Evolutionary conservation across 768 basidiomycete genomes (phyloP).

Genomic region (Leccinum subtestaceum): DNA sequence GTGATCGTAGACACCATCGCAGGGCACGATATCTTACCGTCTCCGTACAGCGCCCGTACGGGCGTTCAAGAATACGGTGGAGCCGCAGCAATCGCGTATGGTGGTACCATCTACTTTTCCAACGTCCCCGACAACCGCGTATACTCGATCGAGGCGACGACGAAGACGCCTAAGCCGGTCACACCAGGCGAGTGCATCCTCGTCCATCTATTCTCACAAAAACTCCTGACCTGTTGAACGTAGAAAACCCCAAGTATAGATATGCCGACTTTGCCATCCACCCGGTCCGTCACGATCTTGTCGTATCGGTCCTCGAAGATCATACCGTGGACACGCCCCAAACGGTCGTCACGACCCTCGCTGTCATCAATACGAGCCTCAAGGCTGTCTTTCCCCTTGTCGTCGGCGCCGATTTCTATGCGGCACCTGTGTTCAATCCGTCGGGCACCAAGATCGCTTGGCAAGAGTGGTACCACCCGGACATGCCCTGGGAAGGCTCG

Average conservation of each 20-base stretch:
- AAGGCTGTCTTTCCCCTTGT: constrained; percentile 46
- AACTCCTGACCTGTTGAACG: not conserved
- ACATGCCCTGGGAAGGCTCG: constrained; percentile 68
- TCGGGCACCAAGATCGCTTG: constrained; percentile 58
- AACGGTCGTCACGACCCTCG: constrained; percentile 49
- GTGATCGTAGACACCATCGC: constrained; percentile 43
- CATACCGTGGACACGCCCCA: constrained; percentile 47
- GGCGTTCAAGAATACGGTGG: constrained; percentile 75
- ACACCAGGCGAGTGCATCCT: constrained; percentile 51
- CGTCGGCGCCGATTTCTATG: constrained; percentile 72
- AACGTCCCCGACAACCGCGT: constrained; percentile 51
- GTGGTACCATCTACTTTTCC: constrained; percentile 56
- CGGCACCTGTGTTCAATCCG: constrained; percentile 54
- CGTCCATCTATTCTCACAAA: not conserved
- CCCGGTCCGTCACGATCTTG: constrained; percentile 48
- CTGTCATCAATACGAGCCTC: constrained; percentile 48
- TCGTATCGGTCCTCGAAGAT: constrained; percentile 68
- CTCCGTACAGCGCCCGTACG: constrained; percentile 54
- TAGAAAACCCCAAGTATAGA: constrained; percentile 6
- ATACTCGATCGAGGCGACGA: constrained; percentile 36
- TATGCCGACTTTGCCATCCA: constrained; percentile 53
- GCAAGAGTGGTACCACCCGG: constrained; percentile 67
- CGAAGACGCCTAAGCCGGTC: constrained; percentile 42
- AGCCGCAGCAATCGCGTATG: constrained; percentile 51
- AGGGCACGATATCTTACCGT: constrained; percentile 48